phyloP scores from a whole-genome alignment of 225 moss, liverwort and hornwort species.

The Pseudoscleropodium purum region DNA sequence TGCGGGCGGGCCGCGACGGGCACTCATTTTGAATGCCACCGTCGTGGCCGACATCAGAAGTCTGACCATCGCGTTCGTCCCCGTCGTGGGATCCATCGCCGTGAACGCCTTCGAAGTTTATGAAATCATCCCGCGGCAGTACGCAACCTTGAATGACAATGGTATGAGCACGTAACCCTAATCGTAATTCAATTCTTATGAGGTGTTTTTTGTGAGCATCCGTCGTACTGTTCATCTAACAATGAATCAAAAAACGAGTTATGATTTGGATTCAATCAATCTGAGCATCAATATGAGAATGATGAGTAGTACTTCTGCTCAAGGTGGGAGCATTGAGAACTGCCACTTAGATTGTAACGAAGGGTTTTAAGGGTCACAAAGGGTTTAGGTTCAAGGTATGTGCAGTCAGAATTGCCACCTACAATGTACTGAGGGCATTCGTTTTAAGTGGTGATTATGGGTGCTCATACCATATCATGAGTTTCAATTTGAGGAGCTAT shows the following conservation, averaged over 20 bases:
- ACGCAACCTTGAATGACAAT: constrained; percentile 28
- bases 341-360: background rate
- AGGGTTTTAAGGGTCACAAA: too few species aligned
- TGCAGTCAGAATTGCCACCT: background rate
- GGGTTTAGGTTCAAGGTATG: background rate
- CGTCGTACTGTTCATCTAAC: too few species aligned
- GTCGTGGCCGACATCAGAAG: constrained; percentile 26
- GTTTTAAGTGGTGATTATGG: background rate
- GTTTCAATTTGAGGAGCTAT: background rate
- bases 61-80: constrained; percentile 56
- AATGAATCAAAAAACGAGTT: background rate
- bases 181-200: too few species aligned
- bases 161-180: constrained; percentile 17
- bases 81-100: constrained; percentile 31
- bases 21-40: constrained; percentile 68
- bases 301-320: background rate
- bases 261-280: background rate
- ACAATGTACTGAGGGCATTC: background rate
- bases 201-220: background rate
- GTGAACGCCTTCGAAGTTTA: constrained; percentile 82
- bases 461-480: background rate
- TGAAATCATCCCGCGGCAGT: constrained; percentile 59
- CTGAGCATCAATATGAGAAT: background rate
- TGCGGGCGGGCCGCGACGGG: constrained; percentile 41
- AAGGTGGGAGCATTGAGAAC: background rate